phyloP scores from a whole-genome alignment of 208 protist species.

The Trypanosoma theileri region DNA sequence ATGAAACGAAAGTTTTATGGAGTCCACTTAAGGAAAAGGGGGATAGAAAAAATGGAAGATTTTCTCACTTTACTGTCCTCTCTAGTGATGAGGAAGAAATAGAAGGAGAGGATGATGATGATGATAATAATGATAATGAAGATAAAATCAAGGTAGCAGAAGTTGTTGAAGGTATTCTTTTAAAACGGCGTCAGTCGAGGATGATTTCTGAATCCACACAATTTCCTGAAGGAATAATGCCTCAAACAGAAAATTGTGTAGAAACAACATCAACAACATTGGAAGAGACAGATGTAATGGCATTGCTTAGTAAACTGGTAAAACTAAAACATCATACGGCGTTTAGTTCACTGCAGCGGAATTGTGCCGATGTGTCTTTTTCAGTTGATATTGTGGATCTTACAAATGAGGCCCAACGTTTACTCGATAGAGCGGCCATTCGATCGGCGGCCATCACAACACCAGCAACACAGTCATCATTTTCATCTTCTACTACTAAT shows the following conservation, averaged over 20 bases:
- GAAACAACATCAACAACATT: conserved; percentile 3
- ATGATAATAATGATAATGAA: conserved; percentile 1
- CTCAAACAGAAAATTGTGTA: background rate
- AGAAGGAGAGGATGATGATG: background rate
- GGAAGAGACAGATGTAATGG: conserved; percentile 22
- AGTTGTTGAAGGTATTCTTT: conserved; percentile 20
- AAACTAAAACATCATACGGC: conserved; percentile 29
- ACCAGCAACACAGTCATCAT: background rate
- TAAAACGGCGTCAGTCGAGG: background rate
- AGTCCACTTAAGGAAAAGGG: background rate
- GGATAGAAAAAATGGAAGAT: background rate
- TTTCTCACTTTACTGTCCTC: conserved; percentile 4
- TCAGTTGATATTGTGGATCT: conserved; percentile 46
- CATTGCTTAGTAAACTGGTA: conserved; percentile 30
- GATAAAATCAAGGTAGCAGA: conserved; percentile 1
- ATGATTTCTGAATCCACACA: conserved; percentile 16
- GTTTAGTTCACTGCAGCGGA: conserved; percentile 42
- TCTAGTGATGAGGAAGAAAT: conserved; percentile 27
- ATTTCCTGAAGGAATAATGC: conserved; percentile 13
- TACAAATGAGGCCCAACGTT: conserved; percentile 34
- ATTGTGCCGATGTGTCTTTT: conserved; percentile 37
- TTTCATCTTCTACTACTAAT: too few species aligned
- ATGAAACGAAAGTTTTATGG: conserved; percentile 11
- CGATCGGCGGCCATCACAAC: background rate
- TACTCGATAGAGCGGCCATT: conserved; percentile 29